Conservation (phyloP, 768 basidiomycete species). For the Pisolithus microcarpus region DNA sequence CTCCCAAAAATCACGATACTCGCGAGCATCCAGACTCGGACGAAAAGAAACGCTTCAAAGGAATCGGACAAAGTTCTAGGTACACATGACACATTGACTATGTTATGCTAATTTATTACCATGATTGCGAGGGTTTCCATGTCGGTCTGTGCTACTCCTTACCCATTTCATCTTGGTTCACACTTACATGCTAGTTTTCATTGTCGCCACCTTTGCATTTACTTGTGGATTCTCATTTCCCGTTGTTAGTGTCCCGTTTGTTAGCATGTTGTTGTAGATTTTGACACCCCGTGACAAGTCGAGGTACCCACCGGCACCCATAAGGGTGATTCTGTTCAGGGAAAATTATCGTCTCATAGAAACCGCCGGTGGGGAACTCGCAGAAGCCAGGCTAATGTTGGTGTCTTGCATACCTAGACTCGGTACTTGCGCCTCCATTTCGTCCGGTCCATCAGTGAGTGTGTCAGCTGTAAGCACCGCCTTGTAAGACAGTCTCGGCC, state of each 20-base stretch:
- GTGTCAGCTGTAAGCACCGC: too few relatives aligned
- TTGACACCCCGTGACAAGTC: too few relatives aligned
- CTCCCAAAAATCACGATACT: too few relatives aligned
- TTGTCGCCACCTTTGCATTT: background rate
- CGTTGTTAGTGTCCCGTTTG: background rate
- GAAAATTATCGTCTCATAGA: too few relatives aligned
- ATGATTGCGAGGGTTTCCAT: background rate
- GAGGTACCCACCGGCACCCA: too few relatives aligned
- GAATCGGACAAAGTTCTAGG: background rate
- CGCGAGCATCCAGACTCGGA: background rate
- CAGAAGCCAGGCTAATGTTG: too few relatives aligned
- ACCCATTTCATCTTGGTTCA: background rate
- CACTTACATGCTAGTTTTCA: background rate
- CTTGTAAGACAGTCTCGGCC: too few relatives aligned
- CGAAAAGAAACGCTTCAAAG: background rate
- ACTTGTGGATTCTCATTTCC: background rate
- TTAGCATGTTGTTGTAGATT: background rate
- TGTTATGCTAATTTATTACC: slow-evolving; percentile 1
- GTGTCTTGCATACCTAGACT: too few relatives aligned
- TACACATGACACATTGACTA: background rate
- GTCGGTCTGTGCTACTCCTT: background rate
- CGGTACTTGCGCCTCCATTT: too few relatives aligned
- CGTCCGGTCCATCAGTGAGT: too few relatives aligned
- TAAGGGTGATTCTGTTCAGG: too few relatives aligned
- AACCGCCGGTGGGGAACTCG: too few relatives aligned